A percentile compares a stretch with the other conserved stretches of the same genome.
phyloP scores from a whole-genome alignment of 345 rosid genomes.

The Citrus cavaleriei region DNA sequence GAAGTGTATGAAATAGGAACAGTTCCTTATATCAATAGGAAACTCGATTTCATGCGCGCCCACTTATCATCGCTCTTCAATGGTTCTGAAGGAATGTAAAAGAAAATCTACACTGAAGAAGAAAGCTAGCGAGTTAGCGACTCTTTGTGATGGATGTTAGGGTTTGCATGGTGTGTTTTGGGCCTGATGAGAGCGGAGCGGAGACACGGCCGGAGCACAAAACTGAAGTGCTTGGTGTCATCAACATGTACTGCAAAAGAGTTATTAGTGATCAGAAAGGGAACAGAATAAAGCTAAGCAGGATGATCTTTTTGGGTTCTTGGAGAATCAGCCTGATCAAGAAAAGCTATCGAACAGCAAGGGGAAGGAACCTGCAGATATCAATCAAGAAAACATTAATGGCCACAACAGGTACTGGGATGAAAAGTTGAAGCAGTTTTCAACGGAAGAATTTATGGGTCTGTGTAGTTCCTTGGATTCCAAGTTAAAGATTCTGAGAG shows the following conservation, averaged over 20 bases:
- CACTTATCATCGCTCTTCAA: no score
- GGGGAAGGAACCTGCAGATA: neutral
- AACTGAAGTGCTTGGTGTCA: no score
- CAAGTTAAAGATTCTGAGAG: neutral
- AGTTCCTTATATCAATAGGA: no score
- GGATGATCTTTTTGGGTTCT: neutral
- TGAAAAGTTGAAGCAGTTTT: neutral
- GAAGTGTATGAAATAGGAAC: no score
- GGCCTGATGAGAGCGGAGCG: neutral
- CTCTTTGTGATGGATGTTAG: neutral
- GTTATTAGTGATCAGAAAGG: no score
- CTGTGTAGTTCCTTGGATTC: neutral
- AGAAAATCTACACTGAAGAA: conserved; percentile 10
- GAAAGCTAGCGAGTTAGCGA: conserved; percentile 8
- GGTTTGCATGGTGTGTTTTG: conserved; percentile 8
- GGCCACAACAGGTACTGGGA: neutral
- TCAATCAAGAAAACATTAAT: neutral
- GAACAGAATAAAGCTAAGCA: neutral
- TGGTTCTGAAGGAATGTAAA: neutral
- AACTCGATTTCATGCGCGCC: no score
- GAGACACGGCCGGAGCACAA: no score
- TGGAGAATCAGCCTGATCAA: neutral
- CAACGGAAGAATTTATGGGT: neutral
- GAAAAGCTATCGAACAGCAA: neutral
- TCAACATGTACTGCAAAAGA: no score